These are phyloP conservation scores for Cladosporium cucumerinum DNA, from an alignment of 2,329 filamentous ascomycete species.

Conservation along the genomic window DNA sequence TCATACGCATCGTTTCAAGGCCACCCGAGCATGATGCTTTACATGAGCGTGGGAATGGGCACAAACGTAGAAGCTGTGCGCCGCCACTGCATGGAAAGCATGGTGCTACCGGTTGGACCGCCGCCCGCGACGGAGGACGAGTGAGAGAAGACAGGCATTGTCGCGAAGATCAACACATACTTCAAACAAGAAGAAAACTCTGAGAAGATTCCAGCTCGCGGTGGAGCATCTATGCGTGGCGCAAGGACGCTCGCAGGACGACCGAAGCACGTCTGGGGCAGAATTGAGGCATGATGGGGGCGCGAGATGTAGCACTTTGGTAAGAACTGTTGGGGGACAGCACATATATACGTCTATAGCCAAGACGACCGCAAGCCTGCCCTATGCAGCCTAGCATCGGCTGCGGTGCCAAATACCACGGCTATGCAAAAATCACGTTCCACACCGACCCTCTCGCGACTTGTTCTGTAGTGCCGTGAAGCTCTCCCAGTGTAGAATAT, in stretches of 20 bases:
- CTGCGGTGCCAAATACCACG: constrained; percentile 12
- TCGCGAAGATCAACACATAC: background rate
- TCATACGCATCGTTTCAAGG: constrained; percentile 85
- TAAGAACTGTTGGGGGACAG: background rate
- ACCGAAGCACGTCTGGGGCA: background rate
- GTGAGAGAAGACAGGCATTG: background rate
- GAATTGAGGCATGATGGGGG: background rate
- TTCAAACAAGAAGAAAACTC: background rate
- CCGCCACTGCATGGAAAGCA: constrained; percentile 72
- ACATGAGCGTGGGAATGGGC: constrained; percentile 86
- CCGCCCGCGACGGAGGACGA: constrained; percentile 16
- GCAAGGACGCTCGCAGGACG: background rate
- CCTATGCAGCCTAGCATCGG: background rate
- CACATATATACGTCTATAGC: constrained; percentile 13
- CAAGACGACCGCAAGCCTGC: background rate
- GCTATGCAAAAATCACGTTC: constrained; percentile 15
- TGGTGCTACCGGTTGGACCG: constrained; percentile 57
- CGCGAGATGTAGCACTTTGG: background rate
- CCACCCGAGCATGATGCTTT: constrained; percentile 81
- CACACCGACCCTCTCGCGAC: background rate
- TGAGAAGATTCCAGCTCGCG: background rate
- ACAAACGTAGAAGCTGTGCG: constrained; percentile 74
- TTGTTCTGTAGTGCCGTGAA: background rate
- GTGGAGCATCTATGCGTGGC: background rate
- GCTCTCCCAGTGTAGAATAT: background rate